Base-by-base conservation (phyloP, 441 rosid genomes). In the Jatropha podagrica region DNA sequence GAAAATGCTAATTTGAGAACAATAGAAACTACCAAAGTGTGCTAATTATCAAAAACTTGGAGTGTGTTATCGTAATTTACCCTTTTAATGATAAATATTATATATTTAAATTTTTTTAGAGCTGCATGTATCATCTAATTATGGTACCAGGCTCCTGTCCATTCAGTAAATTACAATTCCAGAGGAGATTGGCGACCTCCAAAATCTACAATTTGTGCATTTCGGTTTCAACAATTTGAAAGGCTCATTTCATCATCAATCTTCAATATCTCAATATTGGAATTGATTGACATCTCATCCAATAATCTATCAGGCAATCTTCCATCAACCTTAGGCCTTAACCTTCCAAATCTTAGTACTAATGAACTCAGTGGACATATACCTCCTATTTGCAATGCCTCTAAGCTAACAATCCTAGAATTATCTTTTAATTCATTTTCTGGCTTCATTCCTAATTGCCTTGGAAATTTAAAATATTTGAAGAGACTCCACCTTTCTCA, bases 361-460 rank as follows among this genome's bases (percentile, higher is more conserved):
- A 80, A 80, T 23, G 26, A 58, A 4, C 56, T 80, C 17, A 80
- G 26, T 7, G 83, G 83, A 38, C 40, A 8, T 26, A 63, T 77
- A 12, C 76, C 76, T 0, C 64, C 68, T n/a, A 76, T 80, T 20
- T 52, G 61, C 54, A 80, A 76, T 68, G 56, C 67, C 46, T 72
- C 79, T 4, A 32, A 49, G 7, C 78, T 77, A 14, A 18, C 48
- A 23, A 0, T 26, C 7, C 32, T 81, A 5, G 59, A 74, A 1
- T 41, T 75, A 3, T 4, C 15, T 2, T 23, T 23, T 23, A 23
- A 76, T 38, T 73, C 60, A 6, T 69, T 80, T 58, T 69, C 72
- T 49, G 78, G 80, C 26, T 52, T 41, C 14, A 52, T 80, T 55
- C 78, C 79, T 2, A 48, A n/a, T 5, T 26, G 59, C 1, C 37